Evolutionary conservation across 2,329 filamentous ascomycete genomes (phyloP).

Genomic region (Ploettnerulaceae sp.): DNA sequence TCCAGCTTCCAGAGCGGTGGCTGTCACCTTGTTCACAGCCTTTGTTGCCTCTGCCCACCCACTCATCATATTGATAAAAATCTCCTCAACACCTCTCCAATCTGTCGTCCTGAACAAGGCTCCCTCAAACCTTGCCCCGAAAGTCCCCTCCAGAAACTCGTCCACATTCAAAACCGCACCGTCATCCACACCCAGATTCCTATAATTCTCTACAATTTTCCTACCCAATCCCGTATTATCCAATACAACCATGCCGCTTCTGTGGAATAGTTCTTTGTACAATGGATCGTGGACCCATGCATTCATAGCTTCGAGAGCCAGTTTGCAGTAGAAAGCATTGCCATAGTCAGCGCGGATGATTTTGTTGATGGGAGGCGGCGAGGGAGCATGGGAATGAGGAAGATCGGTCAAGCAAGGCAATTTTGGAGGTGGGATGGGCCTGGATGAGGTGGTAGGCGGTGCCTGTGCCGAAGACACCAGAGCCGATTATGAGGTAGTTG

Average conservation of each 20-base stretch:
- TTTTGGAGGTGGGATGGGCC: conserved; percentile 34
- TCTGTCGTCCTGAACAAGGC: too few relatives aligned
- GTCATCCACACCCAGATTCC: conserved; percentile 34
- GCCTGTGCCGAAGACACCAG: conserved; percentile 47
- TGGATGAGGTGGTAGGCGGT: conserved; percentile 47
- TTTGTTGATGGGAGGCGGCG: conserved; percentile 55
- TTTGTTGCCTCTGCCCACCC: too few relatives aligned
- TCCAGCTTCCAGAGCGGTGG: too few relatives aligned
- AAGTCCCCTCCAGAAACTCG: too few relatives aligned
- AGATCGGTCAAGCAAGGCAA: conserved; percentile 44
- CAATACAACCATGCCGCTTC: conserved; percentile 45
- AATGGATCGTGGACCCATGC: conserved; percentile 45
- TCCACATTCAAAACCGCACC: conserved; percentile 41
- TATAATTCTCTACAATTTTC: conserved; percentile 43
- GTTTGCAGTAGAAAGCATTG: conserved; percentile 47
- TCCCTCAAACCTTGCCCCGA: conserved; percentile 38
- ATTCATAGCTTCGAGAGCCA: conserved; percentile 43
- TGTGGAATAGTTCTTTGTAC: conserved; percentile 44
- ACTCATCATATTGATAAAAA: too few relatives aligned
- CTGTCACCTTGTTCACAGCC: too few relatives aligned
- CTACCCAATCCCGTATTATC: conserved; percentile 42
- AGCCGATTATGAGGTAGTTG: conserved; percentile 46
- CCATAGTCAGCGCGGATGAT: conserved; percentile 55
- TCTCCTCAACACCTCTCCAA: too few relatives aligned
- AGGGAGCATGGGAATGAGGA: conserved; percentile 35